Evolutionary conservation across 75 land plant species (phyloP).

Genomic region (Selaginella tamariscina): DNA sequence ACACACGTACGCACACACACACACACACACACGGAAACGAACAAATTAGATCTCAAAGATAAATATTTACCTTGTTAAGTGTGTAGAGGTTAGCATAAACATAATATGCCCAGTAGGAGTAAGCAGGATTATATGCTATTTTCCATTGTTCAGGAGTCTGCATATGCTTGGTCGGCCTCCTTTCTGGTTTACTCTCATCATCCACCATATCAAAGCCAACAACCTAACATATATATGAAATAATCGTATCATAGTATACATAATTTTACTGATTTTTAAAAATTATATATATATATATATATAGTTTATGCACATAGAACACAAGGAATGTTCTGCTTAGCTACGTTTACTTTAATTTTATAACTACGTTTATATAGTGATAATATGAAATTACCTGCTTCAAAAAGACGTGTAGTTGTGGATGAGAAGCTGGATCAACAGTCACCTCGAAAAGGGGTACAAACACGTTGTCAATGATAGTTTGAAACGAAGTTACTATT

Average conservation of each 20-base stretch:
- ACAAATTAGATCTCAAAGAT: neutral
- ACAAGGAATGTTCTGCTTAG: no score
- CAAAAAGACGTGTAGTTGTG: slow-evolving; percentile 85
- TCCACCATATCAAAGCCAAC: slow-evolving; percentile 98
- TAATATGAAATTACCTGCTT: slow-evolving; percentile 75
- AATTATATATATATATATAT: no score
- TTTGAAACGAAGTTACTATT: slow-evolving; percentile 78
- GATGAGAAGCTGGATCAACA: slow-evolving; percentile 89
- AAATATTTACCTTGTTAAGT: slow-evolving; percentile 72
- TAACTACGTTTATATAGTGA: no score
- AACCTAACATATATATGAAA: no score
- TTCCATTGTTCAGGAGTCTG: slow-evolving; percentile 92
- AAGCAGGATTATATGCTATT: slow-evolving; percentile 87
- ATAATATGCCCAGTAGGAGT: slow-evolving; percentile 93
- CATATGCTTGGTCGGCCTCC: slow-evolving; percentile 99
- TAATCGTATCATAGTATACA: no score
- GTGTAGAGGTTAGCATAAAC: slow-evolving; percentile 88
- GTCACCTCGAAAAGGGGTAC: slow-evolving; percentile 96
- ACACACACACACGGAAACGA: no score
- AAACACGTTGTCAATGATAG: slow-evolving; percentile 85
- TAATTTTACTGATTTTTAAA: no score
- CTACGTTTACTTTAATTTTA: no score
- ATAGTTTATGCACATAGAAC: no score
- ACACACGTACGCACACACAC: no score
- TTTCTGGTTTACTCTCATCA: slow-evolving; percentile 99